These are phyloP conservation scores for Dicorynia guianensis DNA, from an alignment of 306 rosid species.

Conservation along the genomic window DNA sequence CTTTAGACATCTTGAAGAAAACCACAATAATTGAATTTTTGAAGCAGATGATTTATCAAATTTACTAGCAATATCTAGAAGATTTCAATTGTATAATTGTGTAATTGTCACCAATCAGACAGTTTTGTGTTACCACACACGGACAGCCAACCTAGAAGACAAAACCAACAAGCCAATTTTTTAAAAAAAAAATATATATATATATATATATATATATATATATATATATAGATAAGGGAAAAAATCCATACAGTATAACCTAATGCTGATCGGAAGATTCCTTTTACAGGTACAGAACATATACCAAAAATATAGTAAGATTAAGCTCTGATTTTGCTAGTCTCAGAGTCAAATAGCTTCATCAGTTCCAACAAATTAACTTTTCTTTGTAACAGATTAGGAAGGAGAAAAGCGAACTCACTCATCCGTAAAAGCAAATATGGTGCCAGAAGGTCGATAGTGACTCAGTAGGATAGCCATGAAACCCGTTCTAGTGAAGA, in stretches of 20 bases:
- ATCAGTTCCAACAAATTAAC: background rate
- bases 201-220: background rate
- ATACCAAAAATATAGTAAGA: background rate
- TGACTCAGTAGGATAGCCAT: slow-evolving; percentile 92
- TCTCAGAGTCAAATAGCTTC: background rate
- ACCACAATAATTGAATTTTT: background rate
- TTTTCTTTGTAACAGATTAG: background rate
- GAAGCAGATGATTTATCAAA: slow-evolving; percentile 6
- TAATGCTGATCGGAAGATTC: too few relatives aligned
- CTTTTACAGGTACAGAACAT: too few relatives aligned
- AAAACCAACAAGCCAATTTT: background rate
- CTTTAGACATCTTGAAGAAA: slow-evolving; percentile 8
- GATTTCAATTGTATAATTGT: background rate
- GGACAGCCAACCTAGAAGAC: slow-evolving; percentile 14
- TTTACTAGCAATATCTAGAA: background rate
- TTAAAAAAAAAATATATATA: background rate
- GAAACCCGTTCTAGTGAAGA: slow-evolving; percentile 92
- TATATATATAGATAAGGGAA: background rate
- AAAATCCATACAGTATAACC: background rate
- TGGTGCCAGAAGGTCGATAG: slow-evolving; percentile 90
- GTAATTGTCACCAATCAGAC: background rate
- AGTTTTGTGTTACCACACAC: background rate
- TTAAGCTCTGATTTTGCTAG: background rate
- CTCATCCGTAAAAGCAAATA: slow-evolving; percentile 94
- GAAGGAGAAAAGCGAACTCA: slow-evolving; percentile 54